Conservation (phyloP, 257 asterid species). For the Henckelia pumila region DNA sequence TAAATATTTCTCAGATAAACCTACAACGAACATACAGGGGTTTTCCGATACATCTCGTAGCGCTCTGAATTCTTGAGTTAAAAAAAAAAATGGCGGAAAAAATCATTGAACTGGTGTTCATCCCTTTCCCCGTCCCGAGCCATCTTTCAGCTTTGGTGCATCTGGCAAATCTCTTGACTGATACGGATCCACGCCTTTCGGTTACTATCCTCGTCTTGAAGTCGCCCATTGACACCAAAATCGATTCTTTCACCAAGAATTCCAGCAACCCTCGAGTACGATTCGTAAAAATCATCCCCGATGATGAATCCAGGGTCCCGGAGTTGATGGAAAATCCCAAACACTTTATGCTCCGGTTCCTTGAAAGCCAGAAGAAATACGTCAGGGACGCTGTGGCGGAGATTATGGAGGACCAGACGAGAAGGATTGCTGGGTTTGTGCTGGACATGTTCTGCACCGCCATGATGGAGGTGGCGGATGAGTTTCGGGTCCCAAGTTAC, state of each 20-base stretch:
- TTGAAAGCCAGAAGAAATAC: constrained; percentile 24
- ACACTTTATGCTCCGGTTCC: not conserved
- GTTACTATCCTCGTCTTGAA: constrained; percentile 38
- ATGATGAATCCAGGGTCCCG: not conserved
- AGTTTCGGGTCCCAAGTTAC: constrained; percentile 40
- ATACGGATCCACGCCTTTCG: constrained; percentile 33
- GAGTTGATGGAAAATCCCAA: not conserved
- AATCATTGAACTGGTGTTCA: constrained; percentile 26
- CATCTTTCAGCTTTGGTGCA: constrained; percentile 36
- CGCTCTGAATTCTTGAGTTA: too few species aligned
- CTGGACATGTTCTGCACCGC: constrained; percentile 37
- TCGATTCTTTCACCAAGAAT: constrained; percentile 25
- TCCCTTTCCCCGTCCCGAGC: constrained; percentile 40
- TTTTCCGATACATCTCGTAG: too few species aligned
- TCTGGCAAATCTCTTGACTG: constrained; percentile 33
- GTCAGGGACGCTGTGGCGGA: constrained; percentile 21
- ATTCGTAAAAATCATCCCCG: constrained; percentile 23
- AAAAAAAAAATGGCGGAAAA: constrained; percentile 5
- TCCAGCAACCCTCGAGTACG: constrained; percentile 21
- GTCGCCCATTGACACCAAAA: constrained; percentile 21
- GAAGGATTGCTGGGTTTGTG: constrained; percentile 30
- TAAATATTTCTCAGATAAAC: too few species aligned
- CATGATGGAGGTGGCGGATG: constrained; percentile 56
- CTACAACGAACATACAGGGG: too few species aligned
- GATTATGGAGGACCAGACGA: not conserved